phyloP scores from a whole-genome alignment of 2,329 filamentous ascomycete genomes.

The Trichoderma sp. region DNA sequence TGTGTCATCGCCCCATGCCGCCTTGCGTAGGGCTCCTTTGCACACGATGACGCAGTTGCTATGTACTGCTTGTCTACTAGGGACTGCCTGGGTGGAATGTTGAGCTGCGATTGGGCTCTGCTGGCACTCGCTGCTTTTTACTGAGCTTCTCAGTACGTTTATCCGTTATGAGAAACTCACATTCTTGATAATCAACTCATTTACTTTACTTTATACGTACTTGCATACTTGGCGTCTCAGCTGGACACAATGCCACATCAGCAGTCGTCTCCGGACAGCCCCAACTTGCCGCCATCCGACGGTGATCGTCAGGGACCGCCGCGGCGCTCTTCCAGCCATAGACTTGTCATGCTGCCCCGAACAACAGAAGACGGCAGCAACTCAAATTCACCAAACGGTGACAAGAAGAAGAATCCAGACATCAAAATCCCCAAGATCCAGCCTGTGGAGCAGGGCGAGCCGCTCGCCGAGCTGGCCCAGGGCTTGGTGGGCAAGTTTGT shows the following conservation, averaged over 20 bases:
- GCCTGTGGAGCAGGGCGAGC: conserved; percentile 40
- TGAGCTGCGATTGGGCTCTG: neutral
- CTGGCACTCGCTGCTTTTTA: neutral
- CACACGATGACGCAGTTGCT: conserved; percentile 19
- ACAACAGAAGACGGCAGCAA: neutral
- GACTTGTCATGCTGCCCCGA: conserved; percentile 22
- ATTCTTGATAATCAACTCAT: neutral
- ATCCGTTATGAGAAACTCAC: neutral
- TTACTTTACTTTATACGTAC: neutral
- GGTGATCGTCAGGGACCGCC: conserved; percentile 18
- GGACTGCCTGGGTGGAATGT: neutral
- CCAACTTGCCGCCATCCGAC: neutral
- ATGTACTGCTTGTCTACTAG: neutral
- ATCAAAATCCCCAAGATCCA: conserved; percentile 46
- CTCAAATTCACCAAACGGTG: neutral
- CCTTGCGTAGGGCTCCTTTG: neutral
- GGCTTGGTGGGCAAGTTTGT: conserved; percentile 52
- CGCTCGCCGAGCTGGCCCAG: conserved; percentile 39
- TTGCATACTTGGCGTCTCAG: neutral
- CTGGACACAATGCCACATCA: conserved; percentile 13
- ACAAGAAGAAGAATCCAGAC: neutral
- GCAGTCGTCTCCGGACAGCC: conserved; percentile 3
- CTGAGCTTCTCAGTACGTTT: neutral
- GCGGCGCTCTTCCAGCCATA: conserved; percentile 3
- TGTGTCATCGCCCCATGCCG: neutral